Evolutionary conservation across 768 basidiomycete genomes (phyloP).

Genomic region (Gloeopeniophorella convolvens): DNA sequence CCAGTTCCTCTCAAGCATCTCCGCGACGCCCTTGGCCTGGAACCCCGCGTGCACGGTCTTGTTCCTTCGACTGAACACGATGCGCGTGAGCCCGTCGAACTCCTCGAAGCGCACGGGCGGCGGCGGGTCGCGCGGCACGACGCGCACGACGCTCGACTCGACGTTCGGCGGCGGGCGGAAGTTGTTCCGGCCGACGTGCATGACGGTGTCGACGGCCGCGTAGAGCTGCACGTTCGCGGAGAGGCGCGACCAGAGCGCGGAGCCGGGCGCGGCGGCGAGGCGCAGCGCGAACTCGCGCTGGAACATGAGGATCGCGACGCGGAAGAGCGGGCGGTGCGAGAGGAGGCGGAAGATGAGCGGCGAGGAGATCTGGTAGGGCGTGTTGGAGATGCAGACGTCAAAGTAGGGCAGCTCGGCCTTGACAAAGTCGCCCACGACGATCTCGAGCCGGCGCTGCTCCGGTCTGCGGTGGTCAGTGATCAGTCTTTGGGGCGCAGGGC

Average conservation of each 20-base stretch:
- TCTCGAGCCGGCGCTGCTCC: constrained; percentile 90
- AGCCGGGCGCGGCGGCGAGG: constrained; percentile 78
- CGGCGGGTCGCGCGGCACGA: constrained; percentile 90
- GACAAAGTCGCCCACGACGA: constrained; percentile 96
- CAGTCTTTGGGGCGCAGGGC: not conserved
- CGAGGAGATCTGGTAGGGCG: constrained; percentile 98
- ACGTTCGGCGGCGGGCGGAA: constrained; percentile 95
- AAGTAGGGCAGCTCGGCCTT: constrained; percentile 98
- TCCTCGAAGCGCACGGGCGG: constrained; percentile 95
- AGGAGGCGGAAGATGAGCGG: constrained; percentile 95
- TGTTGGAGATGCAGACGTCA: constrained; percentile 98
- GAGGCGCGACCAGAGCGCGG: constrained; percentile 86
- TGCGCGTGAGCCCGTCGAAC: constrained; percentile 91
- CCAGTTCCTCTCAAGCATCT: constrained; percentile 92
- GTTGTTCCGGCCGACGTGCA: constrained; percentile 95
- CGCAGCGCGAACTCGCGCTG: constrained; percentile 97
- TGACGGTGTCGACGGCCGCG: constrained; percentile 91
- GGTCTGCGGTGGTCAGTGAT: constrained; percentile 47
- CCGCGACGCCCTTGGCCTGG: constrained; percentile 88
- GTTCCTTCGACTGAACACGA: constrained; percentile 85
- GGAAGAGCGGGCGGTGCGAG: constrained; percentile 91
- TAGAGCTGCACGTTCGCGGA: constrained; percentile 98
- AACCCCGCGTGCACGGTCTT: constrained; percentile 89
- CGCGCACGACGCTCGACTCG: constrained; percentile 85
- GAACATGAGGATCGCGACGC: constrained; percentile 98